Percentiles rank a stretch among this genome's conserved stretches.
Conservation (phyloP, 495 filamentous ascomycete species). For the Cairneyella variabilis region DNA sequence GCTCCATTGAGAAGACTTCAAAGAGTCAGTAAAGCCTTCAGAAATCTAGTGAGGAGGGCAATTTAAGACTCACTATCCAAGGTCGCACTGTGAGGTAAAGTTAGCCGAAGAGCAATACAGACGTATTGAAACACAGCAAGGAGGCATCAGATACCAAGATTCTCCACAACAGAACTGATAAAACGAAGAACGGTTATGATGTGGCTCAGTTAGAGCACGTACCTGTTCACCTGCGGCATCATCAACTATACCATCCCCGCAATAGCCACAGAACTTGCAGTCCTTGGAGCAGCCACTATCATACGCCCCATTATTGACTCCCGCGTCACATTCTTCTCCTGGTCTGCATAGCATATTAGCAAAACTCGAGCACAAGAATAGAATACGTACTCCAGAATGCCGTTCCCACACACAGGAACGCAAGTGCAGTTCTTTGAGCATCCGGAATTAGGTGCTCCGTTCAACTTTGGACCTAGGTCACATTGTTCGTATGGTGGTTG, state of each 20-base stretch:
- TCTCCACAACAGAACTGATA: too few relatives aligned
- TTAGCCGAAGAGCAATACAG: too few relatives aligned
- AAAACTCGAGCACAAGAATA: background rate
- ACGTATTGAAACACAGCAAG: too few relatives aligned
- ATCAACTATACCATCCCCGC: slow-evolving; percentile 4
- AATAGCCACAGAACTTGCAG: slow-evolving; percentile 13
- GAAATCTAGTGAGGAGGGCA: background rate
- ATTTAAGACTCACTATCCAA: background rate
- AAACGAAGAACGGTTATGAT: too few relatives aligned
- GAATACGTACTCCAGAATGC: background rate
- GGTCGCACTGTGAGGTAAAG: too few relatives aligned
- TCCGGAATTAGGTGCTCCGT: background rate
- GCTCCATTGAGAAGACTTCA: background rate
- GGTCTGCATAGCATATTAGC: background rate
- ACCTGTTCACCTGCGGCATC: background rate
- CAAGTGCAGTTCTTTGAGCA: slow-evolving; percentile 2
- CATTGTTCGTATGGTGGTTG: slow-evolving; percentile 7
- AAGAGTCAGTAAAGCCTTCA: background rate
- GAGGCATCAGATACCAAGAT: too few relatives aligned
- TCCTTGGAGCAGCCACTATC: slow-evolving; percentile 1
- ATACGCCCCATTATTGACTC: background rate
- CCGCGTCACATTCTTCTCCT: slow-evolving; percentile 6
- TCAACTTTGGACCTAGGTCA: slow-evolving; percentile 7
- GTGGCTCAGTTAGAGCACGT: background rate
- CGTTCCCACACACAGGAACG: slow-evolving; percentile 1